Conservation (phyloP, 352 stramenopile species). For the Phytophthora macrochlamydospora region DNA sequence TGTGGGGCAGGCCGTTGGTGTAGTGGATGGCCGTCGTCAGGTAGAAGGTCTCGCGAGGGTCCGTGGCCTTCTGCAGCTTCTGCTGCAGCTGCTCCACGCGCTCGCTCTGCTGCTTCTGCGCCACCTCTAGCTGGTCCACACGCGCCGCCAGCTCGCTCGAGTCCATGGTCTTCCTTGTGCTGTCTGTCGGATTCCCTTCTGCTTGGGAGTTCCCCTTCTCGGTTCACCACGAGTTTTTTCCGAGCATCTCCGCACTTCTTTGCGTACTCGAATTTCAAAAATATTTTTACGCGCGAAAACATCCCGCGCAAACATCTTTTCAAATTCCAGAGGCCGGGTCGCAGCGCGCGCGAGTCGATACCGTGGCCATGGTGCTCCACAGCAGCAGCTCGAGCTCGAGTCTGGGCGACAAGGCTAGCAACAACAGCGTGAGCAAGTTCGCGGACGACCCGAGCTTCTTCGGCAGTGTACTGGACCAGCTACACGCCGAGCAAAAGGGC, state of each 20-base stretch:
- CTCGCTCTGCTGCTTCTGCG: constrained; percentile 50
- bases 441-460: constrained; percentile 52
- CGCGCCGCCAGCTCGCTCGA: constrained; percentile 38
- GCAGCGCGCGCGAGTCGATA: constrained; percentile 20
- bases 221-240: too few relatives aligned
- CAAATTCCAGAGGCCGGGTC: constrained; percentile 18
- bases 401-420: constrained; percentile 23
- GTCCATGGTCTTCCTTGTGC: constrained; percentile 19
- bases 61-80: constrained; percentile 42
- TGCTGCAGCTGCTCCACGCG: constrained; percentile 33
- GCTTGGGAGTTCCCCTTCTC: constrained; percentile 2
- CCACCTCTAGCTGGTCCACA: constrained; percentile 49
- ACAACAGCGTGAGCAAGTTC: constrained; percentile 30
- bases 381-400: constrained; percentile 35
- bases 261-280: constrained; percentile 7
- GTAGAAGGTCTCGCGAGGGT: constrained; percentile 91
- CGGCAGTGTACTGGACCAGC: constrained; percentile 67
- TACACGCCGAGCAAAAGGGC: constrained; percentile 80
- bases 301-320: constrained; percentile 15
- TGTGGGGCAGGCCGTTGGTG: constrained; percentile 97
- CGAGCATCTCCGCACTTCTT: too few relatives aligned
- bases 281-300: constrained; percentile 11
- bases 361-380: constrained; percentile 26
- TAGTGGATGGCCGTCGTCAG: constrained; percentile 99
- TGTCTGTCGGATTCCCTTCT: constrained; percentile 22